These are phyloP conservation scores for Spiraea crenata DNA, from an alignment of 331 rosid genomes.

Conservation along the genomic window DNA sequence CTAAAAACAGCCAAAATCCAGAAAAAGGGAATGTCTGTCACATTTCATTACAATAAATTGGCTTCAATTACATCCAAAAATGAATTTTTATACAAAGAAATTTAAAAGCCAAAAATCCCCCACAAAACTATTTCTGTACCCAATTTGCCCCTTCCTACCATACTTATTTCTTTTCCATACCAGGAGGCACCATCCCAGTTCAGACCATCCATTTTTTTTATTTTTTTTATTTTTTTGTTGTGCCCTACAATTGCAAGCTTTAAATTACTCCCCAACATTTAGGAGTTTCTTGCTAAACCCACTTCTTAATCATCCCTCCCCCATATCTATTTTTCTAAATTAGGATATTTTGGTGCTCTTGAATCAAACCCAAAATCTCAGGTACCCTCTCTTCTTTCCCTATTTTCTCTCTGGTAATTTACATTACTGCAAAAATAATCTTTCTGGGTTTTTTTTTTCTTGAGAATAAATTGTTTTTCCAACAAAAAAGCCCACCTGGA, in stretches of 20 bases:
- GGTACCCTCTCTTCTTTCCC: slow-evolving; percentile 16
- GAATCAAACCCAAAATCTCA: slow-evolving; percentile 25
- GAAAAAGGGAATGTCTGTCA: background rate
- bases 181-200: slow-evolving; percentile 11
- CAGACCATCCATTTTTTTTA: slow-evolving; percentile 39
- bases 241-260: slow-evolving; percentile 21
- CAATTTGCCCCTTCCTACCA: slow-evolving; percentile 6
- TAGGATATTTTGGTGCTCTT: slow-evolving; percentile 20
- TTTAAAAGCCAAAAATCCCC: background rate
- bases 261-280: slow-evolving; percentile 11
- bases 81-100: background rate
- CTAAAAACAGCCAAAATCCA: background rate
- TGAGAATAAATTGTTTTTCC: slow-evolving; percentile 13
- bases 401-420: slow-evolving; percentile 3
- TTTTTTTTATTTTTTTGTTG: no score
- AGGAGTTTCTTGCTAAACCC: slow-evolving; percentile 26
- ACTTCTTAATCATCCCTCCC: slow-evolving; percentile 9
- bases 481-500: slow-evolving; percentile 9
- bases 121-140: background rate
- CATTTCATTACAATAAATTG: background rate
- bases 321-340: background rate
- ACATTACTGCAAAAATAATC: slow-evolving; percentile 15
- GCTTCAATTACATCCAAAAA: slow-evolving; percentile 7
- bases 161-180: background rate
- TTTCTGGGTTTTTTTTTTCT: slow-evolving; percentile 21